These are phyloP conservation scores for Podosphaera fusca DNA, from an alignment of 2,329 filamentous ascomycete species.

Conservation along the genomic window DNA sequence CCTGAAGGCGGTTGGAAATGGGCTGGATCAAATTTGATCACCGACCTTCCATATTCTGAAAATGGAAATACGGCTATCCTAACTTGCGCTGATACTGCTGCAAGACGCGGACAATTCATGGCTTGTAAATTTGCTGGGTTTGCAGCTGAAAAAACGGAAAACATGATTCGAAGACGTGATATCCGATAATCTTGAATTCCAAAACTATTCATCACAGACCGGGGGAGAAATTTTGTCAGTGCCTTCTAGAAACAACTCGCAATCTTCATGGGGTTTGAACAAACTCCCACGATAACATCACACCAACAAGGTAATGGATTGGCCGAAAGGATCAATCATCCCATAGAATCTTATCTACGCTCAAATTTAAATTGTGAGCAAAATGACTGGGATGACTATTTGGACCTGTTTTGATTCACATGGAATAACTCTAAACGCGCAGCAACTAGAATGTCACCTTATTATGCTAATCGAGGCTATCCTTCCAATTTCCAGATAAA, in stretches of 20 bases:
- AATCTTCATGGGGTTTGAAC: neutral
- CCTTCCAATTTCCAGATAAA: neutral
- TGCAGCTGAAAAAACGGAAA: neutral
- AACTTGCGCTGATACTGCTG: neutral
- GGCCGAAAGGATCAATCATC: constrained; percentile 1
- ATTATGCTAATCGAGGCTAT: neutral
- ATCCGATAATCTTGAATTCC: neutral
- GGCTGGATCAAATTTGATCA: neutral
- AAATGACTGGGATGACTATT: constrained; percentile 3
- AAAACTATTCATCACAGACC: constrained; percentile 1
- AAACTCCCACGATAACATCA: neutral
- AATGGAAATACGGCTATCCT: neutral
- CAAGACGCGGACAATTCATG: neutral
- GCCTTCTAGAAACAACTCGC: neutral
- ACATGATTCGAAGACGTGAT: neutral
- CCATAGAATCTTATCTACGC: constrained; percentile 1
- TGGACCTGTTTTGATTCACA: neutral
- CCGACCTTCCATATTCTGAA: neutral
- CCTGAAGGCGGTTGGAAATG: neutral
- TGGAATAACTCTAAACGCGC: neutral
- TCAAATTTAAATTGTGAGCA: constrained; percentile 3
- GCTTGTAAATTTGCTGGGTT: neutral
- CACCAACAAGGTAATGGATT: neutral
- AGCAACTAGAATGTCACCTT: neutral
- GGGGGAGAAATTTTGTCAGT: neutral